Base-by-base conservation (phyloP, 1,139 yeast species). In the Scheffersomyces cryptocercus region DNA sequence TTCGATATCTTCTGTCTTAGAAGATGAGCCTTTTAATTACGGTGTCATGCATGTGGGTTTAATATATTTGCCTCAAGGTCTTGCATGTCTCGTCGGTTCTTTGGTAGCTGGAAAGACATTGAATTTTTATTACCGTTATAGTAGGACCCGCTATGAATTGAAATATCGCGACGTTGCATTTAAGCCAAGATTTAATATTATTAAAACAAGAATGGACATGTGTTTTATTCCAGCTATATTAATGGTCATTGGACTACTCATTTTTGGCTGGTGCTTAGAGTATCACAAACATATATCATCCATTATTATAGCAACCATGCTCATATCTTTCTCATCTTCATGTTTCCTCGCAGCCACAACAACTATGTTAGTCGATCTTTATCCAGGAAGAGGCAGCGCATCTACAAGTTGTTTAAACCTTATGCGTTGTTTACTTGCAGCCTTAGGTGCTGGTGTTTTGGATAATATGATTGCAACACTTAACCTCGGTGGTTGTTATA, bases 251-350 rank as follows among this genome's bases (percentile, higher is more conserved):
- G 75, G 75, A 0, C 49, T 65, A n/a, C 24, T 67, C 3, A 64
- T 69, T 1, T 71, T 65, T 51, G 77, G 77, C 2, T 71, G 76
- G 76, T 67, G 75, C 43, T 47, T 71, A 14, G 63, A 71, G 37
- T 61, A 45, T 39, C 50, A 54, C 31, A 48, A 51, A 29, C 55
- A 59, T 36, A 55, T 68, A 6, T 44, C 62, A 10, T 61, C 73
- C 7, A 62, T 69, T 10, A 64, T 68, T 29, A 59, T 71, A 4
- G 58, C 70, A 10, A 60, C 71, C 5, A 51, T 57, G 20, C 48
- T 70, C 40, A 51, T 69, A 15, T 59, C 75, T 2, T 57, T 58
- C 43, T 50, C 70, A 7, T 48, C 67, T 5, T 50, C 72, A 2
- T 48, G 63, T 9, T 51, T 64, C 36, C 56, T 70, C 28, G 51